Percentiles rank a stretch among this genome's conserved stretches.
Evolutionary conservation across 148 eudicot species (phyloP).

Genomic region (Rhododendron williamsianum): DNA sequence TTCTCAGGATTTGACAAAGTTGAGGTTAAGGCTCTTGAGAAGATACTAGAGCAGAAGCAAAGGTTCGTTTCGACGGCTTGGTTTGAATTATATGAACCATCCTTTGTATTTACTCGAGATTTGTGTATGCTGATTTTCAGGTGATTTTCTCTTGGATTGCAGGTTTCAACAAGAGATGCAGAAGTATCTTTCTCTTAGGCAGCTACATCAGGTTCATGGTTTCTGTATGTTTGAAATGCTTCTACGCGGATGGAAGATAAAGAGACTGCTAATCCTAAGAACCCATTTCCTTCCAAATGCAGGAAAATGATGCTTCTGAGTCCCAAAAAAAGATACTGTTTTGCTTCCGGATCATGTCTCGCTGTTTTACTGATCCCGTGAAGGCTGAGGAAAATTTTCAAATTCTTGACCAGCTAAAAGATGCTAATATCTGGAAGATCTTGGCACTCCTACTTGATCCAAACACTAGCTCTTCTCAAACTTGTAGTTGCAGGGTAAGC

Average conservation of each 20-base stretch:
- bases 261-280: conserved; percentile 7
- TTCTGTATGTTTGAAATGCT: background rate
- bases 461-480: conserved; percentile 51
- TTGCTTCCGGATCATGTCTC: conserved; percentile 77
- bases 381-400: conserved; percentile 79
- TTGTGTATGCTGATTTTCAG: conserved; percentile 25
- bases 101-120: background rate
- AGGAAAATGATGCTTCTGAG: conserved; percentile 71
- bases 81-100: conserved; percentile 1
- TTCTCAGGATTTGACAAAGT: conserved; percentile 78
- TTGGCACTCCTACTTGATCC: conserved; percentile 59
- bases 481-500: conserved; percentile 60
- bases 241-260: background rate
- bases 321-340: conserved; percentile 56
- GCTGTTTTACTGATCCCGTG: conserved; percentile 72
- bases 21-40: conserved; percentile 90
- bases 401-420: conserved; percentile 88
- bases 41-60: conserved; percentile 94
- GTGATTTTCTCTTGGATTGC: conserved; percentile 29
- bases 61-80: conserved; percentile 42
- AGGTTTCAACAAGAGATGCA: conserved; percentile 97
- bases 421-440: conserved; percentile 77
- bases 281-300: conserved; percentile 19
- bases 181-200: conserved; percentile 83
- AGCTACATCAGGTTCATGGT: conserved; percentile 59